Evolutionary conservation across 2,329 filamentous ascomycete genomes (phyloP).

Genomic region (Aureobasidium sp.): DNA sequence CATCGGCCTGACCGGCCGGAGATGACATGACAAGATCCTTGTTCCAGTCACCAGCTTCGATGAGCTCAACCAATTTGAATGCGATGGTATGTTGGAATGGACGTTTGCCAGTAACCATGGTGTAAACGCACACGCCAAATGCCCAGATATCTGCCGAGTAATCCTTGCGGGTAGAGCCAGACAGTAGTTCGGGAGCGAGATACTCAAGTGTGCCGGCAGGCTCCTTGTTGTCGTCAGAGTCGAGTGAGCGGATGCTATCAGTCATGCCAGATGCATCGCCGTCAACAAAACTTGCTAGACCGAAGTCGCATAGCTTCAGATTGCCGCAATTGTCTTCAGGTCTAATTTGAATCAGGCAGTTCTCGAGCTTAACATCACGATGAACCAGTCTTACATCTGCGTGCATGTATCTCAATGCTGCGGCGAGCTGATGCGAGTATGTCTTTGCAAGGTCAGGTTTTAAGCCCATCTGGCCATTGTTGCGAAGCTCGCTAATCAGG

Average conservation of each 20-base stretch:
- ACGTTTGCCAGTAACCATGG: conserved; percentile 52
- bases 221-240: conserved; percentile 43
- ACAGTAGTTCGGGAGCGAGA: conserved; percentile 44
- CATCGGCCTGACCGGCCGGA: conserved; percentile 31
- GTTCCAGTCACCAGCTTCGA: conserved; percentile 54
- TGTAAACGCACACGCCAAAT: conserved; percentile 56
- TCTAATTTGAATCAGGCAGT: conserved; percentile 51
- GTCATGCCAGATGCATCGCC: conserved; percentile 44
- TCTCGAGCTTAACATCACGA: conserved; percentile 62
- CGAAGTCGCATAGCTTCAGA: conserved; percentile 60
- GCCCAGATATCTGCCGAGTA: conserved; percentile 60
- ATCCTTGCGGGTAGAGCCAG: conserved; percentile 37
- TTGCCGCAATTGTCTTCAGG: conserved; percentile 38
- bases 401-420: conserved; percentile 58
- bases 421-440: conserved; percentile 57
- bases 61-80: conserved; percentile 52
- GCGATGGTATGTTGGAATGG: conserved; percentile 57
- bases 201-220: conserved; percentile 49
- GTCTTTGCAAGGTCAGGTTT: conserved; percentile 46
- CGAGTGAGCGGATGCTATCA: conserved; percentile 29
- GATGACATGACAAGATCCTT: conserved; percentile 41
- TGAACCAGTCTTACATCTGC: conserved; percentile 61
- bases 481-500: conserved; percentile 49
- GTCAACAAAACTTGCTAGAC: conserved; percentile 60
- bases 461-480: conserved; percentile 37